Evolutionary conservation across 2,329 filamentous ascomycete genomes (phyloP).

Genomic region (Botrytis pseudocinerea): DNA sequence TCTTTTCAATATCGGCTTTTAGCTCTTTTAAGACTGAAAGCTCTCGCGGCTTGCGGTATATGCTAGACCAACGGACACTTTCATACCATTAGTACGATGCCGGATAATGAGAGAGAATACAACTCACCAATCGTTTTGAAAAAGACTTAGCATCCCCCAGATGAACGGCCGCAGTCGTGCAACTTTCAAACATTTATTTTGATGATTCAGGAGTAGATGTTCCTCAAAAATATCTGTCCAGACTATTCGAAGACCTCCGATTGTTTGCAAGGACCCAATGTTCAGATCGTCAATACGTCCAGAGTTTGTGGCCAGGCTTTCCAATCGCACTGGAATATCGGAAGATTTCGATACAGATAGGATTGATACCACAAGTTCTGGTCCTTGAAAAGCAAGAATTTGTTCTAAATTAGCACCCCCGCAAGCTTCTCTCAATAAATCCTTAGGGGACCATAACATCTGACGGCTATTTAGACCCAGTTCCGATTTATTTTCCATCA

Average conservation of each 20-base stretch:
- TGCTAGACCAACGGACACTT: not conserved
- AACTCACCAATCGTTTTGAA: not conserved
- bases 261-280: not conserved
- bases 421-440: not conserved
- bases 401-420: not conserved
- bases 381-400: conserved; percentile 6
- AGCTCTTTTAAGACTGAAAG: not conserved
- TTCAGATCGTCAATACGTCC: conserved; percentile 9
- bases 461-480: not conserved
- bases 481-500: not conserved
- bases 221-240: conserved; percentile 11
- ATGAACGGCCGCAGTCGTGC: conserved; percentile 3
- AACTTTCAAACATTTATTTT: not conserved
- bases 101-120: not conserved
- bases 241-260: not conserved
- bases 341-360: not conserved
- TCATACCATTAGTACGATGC: not conserved
- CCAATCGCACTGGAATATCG: not conserved
- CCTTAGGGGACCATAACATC: not conserved
- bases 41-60: not conserved
- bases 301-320: not conserved
- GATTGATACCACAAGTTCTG: not conserved
- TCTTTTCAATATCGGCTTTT: conserved; percentile 10
- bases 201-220: not conserved
- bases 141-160: not conserved